These are phyloP conservation scores for Rhodofomes roseus DNA, from an alignment of 1,284 basidiomycete species.

Conservation along the genomic window DNA sequence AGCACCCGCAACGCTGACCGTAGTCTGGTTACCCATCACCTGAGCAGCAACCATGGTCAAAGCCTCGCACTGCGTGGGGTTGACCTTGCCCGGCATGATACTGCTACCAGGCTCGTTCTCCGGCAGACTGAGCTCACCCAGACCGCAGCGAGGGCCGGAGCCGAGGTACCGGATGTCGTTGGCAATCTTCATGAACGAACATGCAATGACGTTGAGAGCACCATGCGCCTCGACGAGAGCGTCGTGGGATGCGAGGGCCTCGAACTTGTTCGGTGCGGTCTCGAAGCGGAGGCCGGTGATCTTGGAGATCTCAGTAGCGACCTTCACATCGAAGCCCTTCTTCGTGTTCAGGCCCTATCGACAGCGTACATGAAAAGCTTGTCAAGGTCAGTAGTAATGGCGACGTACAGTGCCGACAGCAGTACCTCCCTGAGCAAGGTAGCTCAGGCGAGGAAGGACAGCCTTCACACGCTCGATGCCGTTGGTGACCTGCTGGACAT, in stretches of 20 bases:
- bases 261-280: slow-evolving; percentile 99
- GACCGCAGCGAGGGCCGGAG: slow-evolving; percentile 95
- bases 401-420: slow-evolving; percentile 90
- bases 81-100: slow-evolving; percentile 99
- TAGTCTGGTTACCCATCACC: slow-evolving; percentile 97
- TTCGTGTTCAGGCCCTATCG: slow-evolving; percentile 91
- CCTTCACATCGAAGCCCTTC: slow-evolving; percentile 93
- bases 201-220: slow-evolving; percentile 92
- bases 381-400: background rate
- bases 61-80: slow-evolving; percentile 99
- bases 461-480: slow-evolving; percentile 86
- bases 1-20: slow-evolving; percentile 90
- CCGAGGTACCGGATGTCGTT: slow-evolving; percentile 99
- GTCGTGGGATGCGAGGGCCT: slow-evolving; percentile 95
- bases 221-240: slow-evolving; percentile 97
- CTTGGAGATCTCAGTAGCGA: slow-evolving; percentile 91
- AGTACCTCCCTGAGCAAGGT: slow-evolving; percentile 96
- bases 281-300: slow-evolving; percentile 89
- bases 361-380: background rate
- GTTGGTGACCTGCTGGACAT: slow-evolving; percentile 93
- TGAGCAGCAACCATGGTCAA: slow-evolving; percentile 99
- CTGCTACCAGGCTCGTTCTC: slow-evolving; percentile 99
- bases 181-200: slow-evolving; percentile 98
- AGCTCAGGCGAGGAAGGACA: slow-evolving; percentile 83
- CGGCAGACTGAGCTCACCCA: slow-evolving; percentile 92